Evolutionary conservation across 352 stramenopile genomes (phyloP).

Genomic region (Globisporangium apiculatum): DNA sequence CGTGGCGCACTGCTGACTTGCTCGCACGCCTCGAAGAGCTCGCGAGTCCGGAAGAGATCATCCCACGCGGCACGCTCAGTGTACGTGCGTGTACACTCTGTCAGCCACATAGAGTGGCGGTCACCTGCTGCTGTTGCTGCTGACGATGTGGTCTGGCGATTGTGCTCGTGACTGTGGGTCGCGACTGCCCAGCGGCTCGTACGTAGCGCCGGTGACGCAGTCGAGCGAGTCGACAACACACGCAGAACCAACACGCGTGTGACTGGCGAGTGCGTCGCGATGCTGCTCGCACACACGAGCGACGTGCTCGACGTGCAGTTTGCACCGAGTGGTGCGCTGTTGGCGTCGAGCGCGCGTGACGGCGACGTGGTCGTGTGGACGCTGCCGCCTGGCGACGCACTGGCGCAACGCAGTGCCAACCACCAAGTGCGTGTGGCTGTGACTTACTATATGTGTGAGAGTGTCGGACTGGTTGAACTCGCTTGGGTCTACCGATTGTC

Average conservation of each 20-base stretch:
- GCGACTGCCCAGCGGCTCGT: slow-evolving; percentile 31
- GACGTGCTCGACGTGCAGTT: slow-evolving; percentile 76
- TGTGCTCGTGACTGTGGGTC: no score
- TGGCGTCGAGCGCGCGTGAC: slow-evolving; percentile 77
- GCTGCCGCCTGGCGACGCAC: slow-evolving; percentile 17
- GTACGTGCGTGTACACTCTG: slow-evolving; percentile 14
- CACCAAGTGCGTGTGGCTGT: background rate
- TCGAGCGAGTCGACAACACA: slow-evolving; percentile 2
- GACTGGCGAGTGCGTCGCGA: slow-evolving; percentile 23
- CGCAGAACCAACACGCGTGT: background rate
- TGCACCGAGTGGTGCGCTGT: slow-evolving; percentile 60
- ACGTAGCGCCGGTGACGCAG: slow-evolving; percentile 14
- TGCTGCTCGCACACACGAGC: slow-evolving; percentile 40
- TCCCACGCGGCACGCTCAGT: slow-evolving; percentile 47
- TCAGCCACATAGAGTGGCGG: no score
- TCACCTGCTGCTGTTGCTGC: no score
- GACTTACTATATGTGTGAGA: background rate
- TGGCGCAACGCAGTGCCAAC: background rate
- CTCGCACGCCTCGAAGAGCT: slow-evolving; percentile 39
- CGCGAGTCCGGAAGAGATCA: slow-evolving; percentile 58
- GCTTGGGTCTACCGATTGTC: background rate
- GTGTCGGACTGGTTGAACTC: background rate
- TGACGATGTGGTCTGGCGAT: no score
- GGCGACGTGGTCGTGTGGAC: slow-evolving; percentile 74
- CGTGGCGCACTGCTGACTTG: slow-evolving; percentile 41